These are phyloP conservation scores for Trematosphaeria pertusa DNA, from an alignment of 2,329 filamentous ascomycete species.

Conservation along the genomic window DNA sequence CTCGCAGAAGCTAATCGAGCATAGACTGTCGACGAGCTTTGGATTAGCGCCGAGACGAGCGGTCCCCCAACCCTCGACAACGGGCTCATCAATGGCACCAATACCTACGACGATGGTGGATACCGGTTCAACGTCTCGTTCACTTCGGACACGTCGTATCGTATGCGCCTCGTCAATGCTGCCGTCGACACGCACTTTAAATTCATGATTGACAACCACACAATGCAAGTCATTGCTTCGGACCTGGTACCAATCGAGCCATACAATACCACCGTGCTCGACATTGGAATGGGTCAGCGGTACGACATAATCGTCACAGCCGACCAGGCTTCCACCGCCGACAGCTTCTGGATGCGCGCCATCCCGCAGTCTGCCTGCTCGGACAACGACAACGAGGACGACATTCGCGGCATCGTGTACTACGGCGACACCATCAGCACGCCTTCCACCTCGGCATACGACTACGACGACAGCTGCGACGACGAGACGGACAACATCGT, in stretches of 20 bases:
- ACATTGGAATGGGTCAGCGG: slow-evolving; percentile 44
- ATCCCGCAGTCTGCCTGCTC: slow-evolving; percentile 47
- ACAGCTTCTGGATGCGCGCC: slow-evolving; percentile 36
- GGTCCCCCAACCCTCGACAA: slow-evolving; percentile 49
- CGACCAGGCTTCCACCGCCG: slow-evolving; percentile 19
- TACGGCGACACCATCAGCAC: slow-evolving; percentile 27
- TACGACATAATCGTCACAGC: slow-evolving; percentile 33
- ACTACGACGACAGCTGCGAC: slow-evolving; percentile 41
- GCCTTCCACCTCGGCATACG: slow-evolving; percentile 40
- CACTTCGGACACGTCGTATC: slow-evolving; percentile 49
- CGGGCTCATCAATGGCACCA: slow-evolving; percentile 55
- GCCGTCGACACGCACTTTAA: slow-evolving; percentile 51
- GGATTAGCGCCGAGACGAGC: slow-evolving; percentile 28
- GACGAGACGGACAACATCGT: slow-evolving; percentile 48
- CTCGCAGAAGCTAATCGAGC: background rate
- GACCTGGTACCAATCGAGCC: slow-evolving; percentile 48
- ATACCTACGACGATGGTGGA: slow-evolving; percentile 43
- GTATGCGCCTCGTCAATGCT: slow-evolving; percentile 52
- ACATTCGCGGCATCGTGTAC: slow-evolving; percentile 44
- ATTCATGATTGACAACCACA: slow-evolving; percentile 55
- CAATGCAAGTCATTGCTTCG: slow-evolving; percentile 41
- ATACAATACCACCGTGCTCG: slow-evolving; percentile 46
- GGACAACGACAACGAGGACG: slow-evolving; percentile 31
- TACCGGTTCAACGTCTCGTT: slow-evolving; percentile 47
- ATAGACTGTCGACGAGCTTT: slow-evolving; percentile 47